These are phyloP conservation scores for Hypomyces rosellus DNA, from an alignment of 2,329 filamentous ascomycete species.

Conservation along the genomic window DNA sequence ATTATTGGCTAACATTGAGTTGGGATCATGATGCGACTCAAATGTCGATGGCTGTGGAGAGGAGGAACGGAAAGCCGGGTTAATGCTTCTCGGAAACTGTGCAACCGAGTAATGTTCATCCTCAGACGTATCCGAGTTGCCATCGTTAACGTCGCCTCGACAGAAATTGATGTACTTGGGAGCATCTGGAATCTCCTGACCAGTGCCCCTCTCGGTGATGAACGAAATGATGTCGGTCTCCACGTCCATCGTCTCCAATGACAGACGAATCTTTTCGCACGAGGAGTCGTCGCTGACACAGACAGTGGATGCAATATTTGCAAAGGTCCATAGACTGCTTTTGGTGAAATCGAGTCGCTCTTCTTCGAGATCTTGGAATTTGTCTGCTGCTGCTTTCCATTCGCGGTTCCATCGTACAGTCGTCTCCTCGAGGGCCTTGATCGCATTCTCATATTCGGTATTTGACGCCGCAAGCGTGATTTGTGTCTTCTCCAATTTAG, in stretches of 20 bases:
- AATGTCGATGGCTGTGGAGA: slow-evolving; percentile 92
- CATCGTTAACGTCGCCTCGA: slow-evolving; percentile 76
- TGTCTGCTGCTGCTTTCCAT: slow-evolving; percentile 96
- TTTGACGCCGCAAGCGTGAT: slow-evolving; percentile 89
- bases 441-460: slow-evolving; percentile 85
- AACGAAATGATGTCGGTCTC: slow-evolving; percentile 89
- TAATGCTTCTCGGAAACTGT: slow-evolving; percentile 91
- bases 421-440: slow-evolving; percentile 91
- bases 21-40: slow-evolving; percentile 85
- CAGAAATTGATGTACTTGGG: slow-evolving; percentile 99
- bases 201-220: slow-evolving; percentile 83
- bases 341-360: slow-evolving; percentile 96
- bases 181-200: slow-evolving; percentile 93
- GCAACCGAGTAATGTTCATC: slow-evolving; percentile 91
- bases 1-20: slow-evolving; percentile 64
- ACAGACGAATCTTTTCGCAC: slow-evolving; percentile 91
- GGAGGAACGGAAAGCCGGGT: slow-evolving; percentile 90
- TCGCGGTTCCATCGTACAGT: slow-evolving; percentile 95
- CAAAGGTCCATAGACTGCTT: slow-evolving; percentile 95
- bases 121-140: slow-evolving; percentile 74
- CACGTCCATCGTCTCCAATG: slow-evolving; percentile 91
- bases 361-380: slow-evolving; percentile 98
- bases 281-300: slow-evolving; percentile 96
- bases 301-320: slow-evolving; percentile 93
- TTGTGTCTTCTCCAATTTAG: slow-evolving; percentile 97